These are phyloP conservation scores for Clausena lansium DNA, from an alignment of 345 rosid genomes.

Conservation along the genomic window DNA sequence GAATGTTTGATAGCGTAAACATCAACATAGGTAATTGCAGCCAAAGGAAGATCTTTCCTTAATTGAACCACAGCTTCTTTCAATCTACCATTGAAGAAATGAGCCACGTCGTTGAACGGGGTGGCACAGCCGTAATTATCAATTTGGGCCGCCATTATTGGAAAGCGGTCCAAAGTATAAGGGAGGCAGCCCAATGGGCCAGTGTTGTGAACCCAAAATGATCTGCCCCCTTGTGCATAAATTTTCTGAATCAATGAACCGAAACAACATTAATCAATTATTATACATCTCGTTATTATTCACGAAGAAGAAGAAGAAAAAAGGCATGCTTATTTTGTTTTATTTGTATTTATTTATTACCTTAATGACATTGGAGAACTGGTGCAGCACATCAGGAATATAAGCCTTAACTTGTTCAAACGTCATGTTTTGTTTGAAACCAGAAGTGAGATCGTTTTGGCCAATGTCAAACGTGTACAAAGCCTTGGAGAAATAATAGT, in stretches of 20 bases:
- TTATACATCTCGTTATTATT: neutral
- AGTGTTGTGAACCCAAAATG: slow-evolving; percentile 79
- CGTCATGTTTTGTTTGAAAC: slow-evolving; percentile 62
- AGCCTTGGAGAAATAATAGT: slow-evolving; percentile 41
- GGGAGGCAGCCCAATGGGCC: slow-evolving; percentile 75
- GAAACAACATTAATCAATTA: neutral
- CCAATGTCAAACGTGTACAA: slow-evolving; percentile 67
- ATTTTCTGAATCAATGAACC: slow-evolving; percentile 27
- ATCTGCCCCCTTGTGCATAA: slow-evolving; percentile 63
- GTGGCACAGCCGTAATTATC: slow-evolving; percentile 60
- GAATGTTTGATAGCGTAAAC: slow-evolving; percentile 52
- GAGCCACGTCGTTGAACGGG: slow-evolving; percentile 63
- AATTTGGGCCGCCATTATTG: slow-evolving; percentile 30
- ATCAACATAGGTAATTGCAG: slow-evolving; percentile 64
- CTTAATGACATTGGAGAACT: slow-evolving; percentile 37
- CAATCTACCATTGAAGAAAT: slow-evolving; percentile 41
- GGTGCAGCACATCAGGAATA: slow-evolving; percentile 52
- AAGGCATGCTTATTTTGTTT: neutral
- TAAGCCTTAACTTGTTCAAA: slow-evolving; percentile 51
- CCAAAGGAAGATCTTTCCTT: slow-evolving; percentile 50
- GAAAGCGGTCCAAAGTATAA: slow-evolving; percentile 48
- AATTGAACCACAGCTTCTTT: slow-evolving; percentile 35
- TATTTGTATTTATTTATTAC: slow-evolving; percentile 10
- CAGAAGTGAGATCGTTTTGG: slow-evolving; percentile 69
- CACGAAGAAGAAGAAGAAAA: neutral